Evolutionary conservation across 2,329 filamentous ascomycete species (phyloP).

Genomic region (Aspergillus quadricinctus): DNA sequence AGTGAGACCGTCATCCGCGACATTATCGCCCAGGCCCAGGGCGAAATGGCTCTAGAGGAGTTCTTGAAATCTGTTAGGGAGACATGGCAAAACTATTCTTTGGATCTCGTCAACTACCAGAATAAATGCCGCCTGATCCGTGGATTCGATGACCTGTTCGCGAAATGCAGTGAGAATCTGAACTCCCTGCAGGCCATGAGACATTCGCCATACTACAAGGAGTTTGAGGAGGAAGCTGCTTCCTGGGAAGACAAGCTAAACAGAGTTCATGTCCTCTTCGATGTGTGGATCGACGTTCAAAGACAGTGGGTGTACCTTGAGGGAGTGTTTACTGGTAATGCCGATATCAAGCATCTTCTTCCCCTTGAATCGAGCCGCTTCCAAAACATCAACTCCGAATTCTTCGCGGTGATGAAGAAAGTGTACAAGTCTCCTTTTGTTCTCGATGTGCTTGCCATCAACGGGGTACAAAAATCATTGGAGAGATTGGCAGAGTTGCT

Average conservation of each 20-base stretch:
- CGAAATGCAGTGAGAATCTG: conserved; percentile 95
- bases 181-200: conserved; percentile 98
- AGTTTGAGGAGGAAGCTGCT: conserved; percentile 96
- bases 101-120: conserved; percentile 95
- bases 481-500: conserved; percentile 94
- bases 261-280: conserved; percentile 92
- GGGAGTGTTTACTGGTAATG: conserved; percentile 97
- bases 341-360: conserved; percentile 95
- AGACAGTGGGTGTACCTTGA: conserved; percentile 99
- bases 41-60: conserved; percentile 96
- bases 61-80: conserved; percentile 95
- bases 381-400: conserved; percentile 99
- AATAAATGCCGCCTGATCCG: conserved; percentile 96
- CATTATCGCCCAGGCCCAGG: conserved; percentile 92
- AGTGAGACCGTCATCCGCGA: conserved; percentile 86
- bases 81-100: conserved; percentile 89
- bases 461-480: conserved; percentile 90
- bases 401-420: conserved; percentile 99
- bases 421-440: conserved; percentile 95
- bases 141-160: conserved; percentile 96
- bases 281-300: conserved; percentile 99
- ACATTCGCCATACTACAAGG: conserved; percentile 98
- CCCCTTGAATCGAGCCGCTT: conserved; percentile 96
- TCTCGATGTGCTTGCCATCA: conserved; percentile 91
- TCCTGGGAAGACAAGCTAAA: conserved; percentile 98